Evolutionary conservation across 164 flowering plant genomes (phyloP).

Genomic region (Euptelea pleiosperma): DNA sequence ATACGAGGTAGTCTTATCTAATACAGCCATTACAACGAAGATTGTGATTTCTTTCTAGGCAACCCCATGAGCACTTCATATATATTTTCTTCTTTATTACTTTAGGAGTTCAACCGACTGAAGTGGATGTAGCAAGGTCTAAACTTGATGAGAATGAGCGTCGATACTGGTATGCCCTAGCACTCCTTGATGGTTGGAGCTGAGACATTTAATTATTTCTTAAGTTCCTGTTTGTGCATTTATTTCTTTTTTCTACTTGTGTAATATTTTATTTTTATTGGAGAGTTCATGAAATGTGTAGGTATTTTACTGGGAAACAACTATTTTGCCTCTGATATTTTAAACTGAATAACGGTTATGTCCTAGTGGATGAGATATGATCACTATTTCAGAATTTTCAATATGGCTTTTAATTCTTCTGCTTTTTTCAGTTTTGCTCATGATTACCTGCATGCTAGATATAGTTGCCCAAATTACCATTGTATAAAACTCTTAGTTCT

Average conservation of each 20-base stretch:
- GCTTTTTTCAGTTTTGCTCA: too few relatives aligned
- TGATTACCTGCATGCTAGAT: too few relatives aligned
- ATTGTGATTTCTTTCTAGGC: constrained; percentile 1
- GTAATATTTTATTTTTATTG: background rate
- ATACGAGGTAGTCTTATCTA: constrained; percentile 38
- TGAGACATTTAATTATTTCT: background rate
- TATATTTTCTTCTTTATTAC: constrained; percentile 8
- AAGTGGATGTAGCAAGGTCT: constrained; percentile 34
- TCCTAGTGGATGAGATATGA: too few relatives aligned
- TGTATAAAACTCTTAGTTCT: too few relatives aligned
- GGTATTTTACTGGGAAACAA: too few relatives aligned
- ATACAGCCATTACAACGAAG: background rate
- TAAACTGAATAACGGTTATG: too few relatives aligned
- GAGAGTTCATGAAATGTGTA: too few relatives aligned
- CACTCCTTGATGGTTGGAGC: constrained; percentile 12
- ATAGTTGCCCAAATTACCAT: too few relatives aligned
- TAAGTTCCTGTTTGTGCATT: background rate
- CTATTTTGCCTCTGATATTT: too few relatives aligned
- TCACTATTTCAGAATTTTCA: too few relatives aligned
- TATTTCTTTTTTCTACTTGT: background rate
- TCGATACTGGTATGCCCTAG: constrained; percentile 52
- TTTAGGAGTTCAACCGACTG: constrained; percentile 39
- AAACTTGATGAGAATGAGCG: constrained; percentile 59
- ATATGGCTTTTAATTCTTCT: too few relatives aligned
- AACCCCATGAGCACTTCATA: background rate